Base-by-base conservation (phyloP, 768 basidiomycete species). In the Porpolomopsis calyptriformis region DNA sequence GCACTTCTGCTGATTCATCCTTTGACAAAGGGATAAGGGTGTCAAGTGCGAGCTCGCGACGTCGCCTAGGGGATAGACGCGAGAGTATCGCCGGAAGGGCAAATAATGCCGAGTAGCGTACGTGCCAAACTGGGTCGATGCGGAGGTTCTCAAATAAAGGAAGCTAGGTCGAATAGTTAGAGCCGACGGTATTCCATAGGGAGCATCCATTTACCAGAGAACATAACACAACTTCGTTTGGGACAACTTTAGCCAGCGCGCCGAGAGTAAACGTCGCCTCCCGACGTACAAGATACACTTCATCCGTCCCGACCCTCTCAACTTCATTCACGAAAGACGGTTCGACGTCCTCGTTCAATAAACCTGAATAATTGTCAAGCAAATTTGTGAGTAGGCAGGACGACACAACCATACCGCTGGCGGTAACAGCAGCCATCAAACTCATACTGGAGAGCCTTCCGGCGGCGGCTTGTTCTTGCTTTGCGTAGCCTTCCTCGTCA, bases 381-480 rank as follows among this genome's bases (percentile, higher is more conserved):
- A 10, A n/a, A 7, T 25, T 20, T 4, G 4, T n/a, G 6, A 39
- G 4, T 14, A 16, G 18, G 8, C 11, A 12, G 7, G 22, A 16
- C 18, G 22, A 52, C 26, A 49, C 38, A 48, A 42, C 67, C 73
- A 58, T 60, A 85, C 83, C 82, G 51, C 78, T 80, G 22, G 89
- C 86, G 24, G 85, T 77, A 10, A 91, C 79, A 6, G 88, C 81
- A 31, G 91, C 91, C 69, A 94, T 86, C 42, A 96, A 66, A 58
- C 87, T 89, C 90, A 96, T 91, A 55, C 89, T 89, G 4, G 88
- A 86, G 40, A 94, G 68, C 47, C 90, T 74, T 4, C 93, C 93
- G 16, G 90, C 73, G 4, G 85, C 78, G 11, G 84, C 87, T 58
- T 93, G 88, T 53, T 89, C 78, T 24, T 65, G 62, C 18, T 57